Conservation (phyloP, 2,329 filamentous ascomycete species). For the Leptodontidium sp. region DNA sequence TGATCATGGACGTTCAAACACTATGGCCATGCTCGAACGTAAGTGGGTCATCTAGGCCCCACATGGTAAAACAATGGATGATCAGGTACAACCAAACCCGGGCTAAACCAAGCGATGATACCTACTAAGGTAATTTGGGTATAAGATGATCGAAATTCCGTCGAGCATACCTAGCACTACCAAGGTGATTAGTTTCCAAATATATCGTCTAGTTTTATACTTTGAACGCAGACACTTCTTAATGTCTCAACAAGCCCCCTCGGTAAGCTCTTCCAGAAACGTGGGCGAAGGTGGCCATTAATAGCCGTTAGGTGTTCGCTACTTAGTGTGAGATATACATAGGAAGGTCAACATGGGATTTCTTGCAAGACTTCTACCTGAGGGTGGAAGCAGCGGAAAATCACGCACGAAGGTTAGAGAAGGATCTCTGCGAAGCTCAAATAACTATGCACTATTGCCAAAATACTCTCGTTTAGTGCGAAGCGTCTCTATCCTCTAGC, state of each 20-base stretch:
- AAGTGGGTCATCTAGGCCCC: constrained; percentile 2
- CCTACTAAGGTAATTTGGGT: background rate
- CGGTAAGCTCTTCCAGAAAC: constrained; percentile 18
- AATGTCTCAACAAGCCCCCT: background rate
- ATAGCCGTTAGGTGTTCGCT: constrained; percentile 1
- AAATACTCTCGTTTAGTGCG: constrained; percentile 18
- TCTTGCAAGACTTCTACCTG: constrained; percentile 2
- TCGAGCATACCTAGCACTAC: background rate
- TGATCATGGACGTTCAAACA: constrained; percentile 1
- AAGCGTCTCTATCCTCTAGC: no score
- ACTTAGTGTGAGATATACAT: constrained; percentile 24
- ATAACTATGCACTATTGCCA: constrained; percentile 9
- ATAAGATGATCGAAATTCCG: background rate
- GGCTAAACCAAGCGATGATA: constrained; percentile 6
- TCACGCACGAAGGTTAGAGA: constrained; percentile 24
- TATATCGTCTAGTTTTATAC: constrained; percentile 6
- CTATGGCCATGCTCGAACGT: background rate
- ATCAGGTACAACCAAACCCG: constrained; percentile 1
- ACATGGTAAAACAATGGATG: constrained; percentile 6
- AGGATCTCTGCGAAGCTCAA: constrained; percentile 25
- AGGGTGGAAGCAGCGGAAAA: constrained; percentile 15
- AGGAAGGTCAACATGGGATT: constrained; percentile 28
- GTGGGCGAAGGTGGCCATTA: constrained; percentile 5
- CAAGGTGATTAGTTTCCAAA: constrained; percentile 7
- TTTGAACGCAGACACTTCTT: constrained; percentile 6